Conservation (phyloP, 768 basidiomycete species). For the Lyophyllum shimeji region DNA sequence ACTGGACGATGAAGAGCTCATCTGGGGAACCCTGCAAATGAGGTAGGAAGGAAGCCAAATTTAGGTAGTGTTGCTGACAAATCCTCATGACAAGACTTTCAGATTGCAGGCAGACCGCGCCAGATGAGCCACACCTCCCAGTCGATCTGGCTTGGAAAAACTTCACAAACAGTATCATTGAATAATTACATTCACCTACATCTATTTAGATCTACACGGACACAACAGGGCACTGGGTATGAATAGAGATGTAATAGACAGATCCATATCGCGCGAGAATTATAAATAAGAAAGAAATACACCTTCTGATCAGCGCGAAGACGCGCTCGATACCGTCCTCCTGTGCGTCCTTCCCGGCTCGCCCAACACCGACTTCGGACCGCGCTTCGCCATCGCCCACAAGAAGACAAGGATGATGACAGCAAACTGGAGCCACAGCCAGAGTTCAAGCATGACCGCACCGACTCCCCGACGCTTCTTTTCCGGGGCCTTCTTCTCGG, state of each 20-base stretch:
- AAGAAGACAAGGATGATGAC: slow-evolving; percentile 76
- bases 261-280: not conserved
- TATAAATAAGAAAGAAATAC: slow-evolving; percentile 1
- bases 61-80: slow-evolving; percentile 3
- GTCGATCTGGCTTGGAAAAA: no score
- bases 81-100: not conserved
- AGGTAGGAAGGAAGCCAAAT: not conserved
- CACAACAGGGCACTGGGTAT: slow-evolving; percentile 6
- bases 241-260: not conserved
- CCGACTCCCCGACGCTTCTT: slow-evolving; percentile 26
- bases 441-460: slow-evolving; percentile 63
- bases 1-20: slow-evolving; percentile 37
- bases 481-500: slow-evolving; percentile 14
- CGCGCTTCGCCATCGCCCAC: slow-evolving; percentile 76
- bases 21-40: slow-evolving; percentile 3
- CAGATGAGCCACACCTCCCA: no score
- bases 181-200: not conserved
- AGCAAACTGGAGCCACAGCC: slow-evolving; percentile 83
- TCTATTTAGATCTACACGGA: not conserved
- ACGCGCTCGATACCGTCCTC: slow-evolving; percentile 18
- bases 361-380: slow-evolving; percentile 67
- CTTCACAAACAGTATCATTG: no score
- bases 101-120: no score
- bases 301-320: slow-evolving; percentile 3
- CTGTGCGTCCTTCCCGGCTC: slow-evolving; percentile 36